A percentile compares a stretch with the other conserved stretches of the same genome.
phyloP scores from a whole-genome alignment of 768 basidiomycete species.

The Leucogyrophana mollusca region DNA sequence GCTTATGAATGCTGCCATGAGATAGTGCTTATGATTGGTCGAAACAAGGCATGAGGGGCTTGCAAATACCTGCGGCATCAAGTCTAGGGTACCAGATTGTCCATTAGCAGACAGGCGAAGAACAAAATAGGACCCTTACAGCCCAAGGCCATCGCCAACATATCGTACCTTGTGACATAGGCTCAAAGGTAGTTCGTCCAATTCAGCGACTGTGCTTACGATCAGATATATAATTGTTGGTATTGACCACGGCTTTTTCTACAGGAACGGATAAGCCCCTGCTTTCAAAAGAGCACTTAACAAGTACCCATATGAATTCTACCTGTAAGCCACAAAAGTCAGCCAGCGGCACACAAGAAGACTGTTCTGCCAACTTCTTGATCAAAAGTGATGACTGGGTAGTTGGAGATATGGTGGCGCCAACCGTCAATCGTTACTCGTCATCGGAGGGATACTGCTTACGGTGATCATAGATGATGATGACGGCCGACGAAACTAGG shows the following conservation, averaged over 20 bases:
- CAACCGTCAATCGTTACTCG: too few species aligned
- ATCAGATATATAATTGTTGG: conserved; percentile 2
- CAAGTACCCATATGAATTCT: conserved; percentile 4
- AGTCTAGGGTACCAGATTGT: background rate
- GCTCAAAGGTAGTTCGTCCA: background rate
- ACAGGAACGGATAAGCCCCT: background rate
- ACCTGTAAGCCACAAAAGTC: background rate
- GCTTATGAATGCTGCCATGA: too few species aligned
- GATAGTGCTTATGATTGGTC: too few species aligned
- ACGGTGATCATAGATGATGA: conserved; percentile 6
- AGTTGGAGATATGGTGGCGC: background rate
- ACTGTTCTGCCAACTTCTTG: too few species aligned
- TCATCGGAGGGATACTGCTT: background rate
- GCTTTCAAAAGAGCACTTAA: background rate
- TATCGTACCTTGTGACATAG: conserved; percentile 2
- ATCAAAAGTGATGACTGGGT: conserved; percentile 4
- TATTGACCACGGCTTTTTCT: conserved; percentile 3
- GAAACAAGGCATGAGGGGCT: too few species aligned
- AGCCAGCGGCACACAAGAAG: background rate
- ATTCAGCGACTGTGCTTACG: background rate
- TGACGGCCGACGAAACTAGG: background rate
- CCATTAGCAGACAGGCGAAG: background rate
- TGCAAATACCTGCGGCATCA: background rate
- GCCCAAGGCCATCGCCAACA: conserved; percentile 1
- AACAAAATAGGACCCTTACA: background rate